Evolutionary conservation across 1,284 basidiomycete species (phyloP).

Genomic region (Papiliotrema terrestris): DNA sequence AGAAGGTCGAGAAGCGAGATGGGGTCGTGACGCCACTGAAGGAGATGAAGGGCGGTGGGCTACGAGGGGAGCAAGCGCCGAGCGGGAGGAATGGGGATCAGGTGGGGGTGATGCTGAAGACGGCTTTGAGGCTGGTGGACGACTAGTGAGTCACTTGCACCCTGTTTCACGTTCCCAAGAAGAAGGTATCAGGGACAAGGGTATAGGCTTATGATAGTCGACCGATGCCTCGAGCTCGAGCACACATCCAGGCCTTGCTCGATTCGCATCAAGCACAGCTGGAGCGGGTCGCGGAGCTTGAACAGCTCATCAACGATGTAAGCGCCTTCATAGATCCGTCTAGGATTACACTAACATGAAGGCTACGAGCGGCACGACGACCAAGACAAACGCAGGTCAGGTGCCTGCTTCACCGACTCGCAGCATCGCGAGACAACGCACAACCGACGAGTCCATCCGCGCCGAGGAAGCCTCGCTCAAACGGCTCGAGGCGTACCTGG

Average conservation of each 20-base stretch:
- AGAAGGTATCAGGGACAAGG: background rate
- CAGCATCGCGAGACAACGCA: background rate
- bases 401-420: background rate
- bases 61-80: background rate
- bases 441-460: slow-evolving; percentile 38
- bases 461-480: slow-evolving; percentile 42
- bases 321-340: background rate
- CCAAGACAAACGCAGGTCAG: background rate
- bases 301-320: slow-evolving; percentile 36
- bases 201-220: slow-evolving; percentile 19
- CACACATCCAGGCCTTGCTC: slow-evolving; percentile 28
- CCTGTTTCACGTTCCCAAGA: background rate
- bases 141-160: slow-evolving; percentile 34
- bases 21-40: slow-evolving; percentile 38
- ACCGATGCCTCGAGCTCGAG: slow-evolving; percentile 41
- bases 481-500: slow-evolving; percentile 32
- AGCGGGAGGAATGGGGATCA: slow-evolving; percentile 17
- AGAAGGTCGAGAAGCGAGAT: slow-evolving; percentile 36
- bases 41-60: slow-evolving; percentile 14
- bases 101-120: slow-evolving; percentile 34
- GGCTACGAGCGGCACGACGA: background rate
- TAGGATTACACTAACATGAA: background rate
- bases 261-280: slow-evolving; percentile 31
- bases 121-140: slow-evolving; percentile 41
- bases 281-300: slow-evolving; percentile 33